Percentiles rank a stretch among this genome's conserved stretches.
Evolutionary conservation across 306 rosid species (phyloP).

Genomic region (Castanea mollissima): DNA sequence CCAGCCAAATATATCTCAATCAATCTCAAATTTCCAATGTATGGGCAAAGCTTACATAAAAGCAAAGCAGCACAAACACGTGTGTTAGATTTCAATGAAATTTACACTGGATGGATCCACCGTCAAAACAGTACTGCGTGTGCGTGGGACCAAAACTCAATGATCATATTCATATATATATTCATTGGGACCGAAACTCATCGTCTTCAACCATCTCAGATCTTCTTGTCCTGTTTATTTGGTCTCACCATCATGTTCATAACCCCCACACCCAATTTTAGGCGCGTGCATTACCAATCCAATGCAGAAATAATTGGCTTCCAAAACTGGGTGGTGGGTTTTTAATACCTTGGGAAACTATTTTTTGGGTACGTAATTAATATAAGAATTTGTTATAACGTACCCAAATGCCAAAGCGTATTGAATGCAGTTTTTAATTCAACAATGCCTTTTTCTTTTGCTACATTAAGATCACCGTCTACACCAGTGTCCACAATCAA

Average conservation of each 20-base stretch:
- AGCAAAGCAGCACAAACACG: slow-evolving; percentile 9
- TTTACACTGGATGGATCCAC: slow-evolving; percentile 20
- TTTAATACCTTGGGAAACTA: too few relatives aligned
- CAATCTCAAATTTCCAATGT: not conserved
- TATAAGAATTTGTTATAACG: too few relatives aligned
- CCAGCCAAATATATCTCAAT: not conserved
- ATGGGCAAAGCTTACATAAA: not conserved
- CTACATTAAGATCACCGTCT: too few relatives aligned
- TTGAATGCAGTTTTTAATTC: too few relatives aligned
- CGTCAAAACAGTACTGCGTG: slow-evolving; percentile 1
- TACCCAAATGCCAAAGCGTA: too few relatives aligned
- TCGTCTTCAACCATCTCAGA: slow-evolving; percentile 8
- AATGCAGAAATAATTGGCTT: too few relatives aligned
- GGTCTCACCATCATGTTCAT: too few relatives aligned
- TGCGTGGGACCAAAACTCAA: not conserved
- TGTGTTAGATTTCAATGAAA: slow-evolving; percentile 34
- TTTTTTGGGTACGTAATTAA: too few relatives aligned
- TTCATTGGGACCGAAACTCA: not conserved
- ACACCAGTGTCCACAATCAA: too few relatives aligned
- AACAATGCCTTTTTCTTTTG: too few relatives aligned
- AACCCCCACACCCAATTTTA: not conserved
- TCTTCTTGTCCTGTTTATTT: too few relatives aligned
- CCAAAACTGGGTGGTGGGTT: too few relatives aligned
- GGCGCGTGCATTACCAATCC: not conserved
- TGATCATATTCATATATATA: not conserved